Percentiles rank a stretch among this genome's conserved stretches.
These are phyloP conservation scores for Debaryomyces coudertii DNA, from an alignment of 1,139 yeast species.

Conservation along the genomic window DNA sequence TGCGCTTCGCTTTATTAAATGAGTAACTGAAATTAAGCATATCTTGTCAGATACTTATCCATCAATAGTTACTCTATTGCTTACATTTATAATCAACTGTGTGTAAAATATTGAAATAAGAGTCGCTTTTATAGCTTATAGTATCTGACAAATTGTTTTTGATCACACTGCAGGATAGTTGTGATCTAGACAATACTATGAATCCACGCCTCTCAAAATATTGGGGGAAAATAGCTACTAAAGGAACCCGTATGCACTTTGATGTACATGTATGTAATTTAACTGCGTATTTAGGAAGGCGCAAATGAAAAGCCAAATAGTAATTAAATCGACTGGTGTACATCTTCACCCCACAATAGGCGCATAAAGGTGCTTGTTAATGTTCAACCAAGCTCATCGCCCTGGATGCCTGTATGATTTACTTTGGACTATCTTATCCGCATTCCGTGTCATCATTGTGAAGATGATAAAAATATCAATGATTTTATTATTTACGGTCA, in stretches of 20 bases:
- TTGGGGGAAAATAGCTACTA: background rate
- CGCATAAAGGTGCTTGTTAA: background rate
- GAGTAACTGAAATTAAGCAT: slow-evolving; percentile 9
- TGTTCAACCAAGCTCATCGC: background rate
- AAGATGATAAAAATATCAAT: background rate
- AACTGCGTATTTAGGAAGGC: background rate
- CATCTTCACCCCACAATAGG: too few relatives aligned
- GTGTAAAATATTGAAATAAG: too few relatives aligned
- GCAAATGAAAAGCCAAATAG: too few relatives aligned
- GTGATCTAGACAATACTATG: background rate
- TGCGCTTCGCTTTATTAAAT: slow-evolving; percentile 3
- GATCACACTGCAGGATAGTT: background rate
- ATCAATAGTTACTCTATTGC: background rate
- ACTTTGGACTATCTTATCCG: background rate
- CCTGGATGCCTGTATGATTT: background rate
- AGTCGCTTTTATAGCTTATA: too few relatives aligned
- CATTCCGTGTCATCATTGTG: background rate
- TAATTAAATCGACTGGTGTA: too few relatives aligned
- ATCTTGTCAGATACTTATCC: background rate
- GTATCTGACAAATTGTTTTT: too few relatives aligned
- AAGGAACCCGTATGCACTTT: background rate
- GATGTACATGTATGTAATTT: background rate
- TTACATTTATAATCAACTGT: background rate
- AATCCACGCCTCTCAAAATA: background rate
- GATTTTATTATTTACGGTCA: too few relatives aligned